Base-by-base conservation (phyloP, 257 asterid genomes). In the Knoxia roxburghii region DNA sequence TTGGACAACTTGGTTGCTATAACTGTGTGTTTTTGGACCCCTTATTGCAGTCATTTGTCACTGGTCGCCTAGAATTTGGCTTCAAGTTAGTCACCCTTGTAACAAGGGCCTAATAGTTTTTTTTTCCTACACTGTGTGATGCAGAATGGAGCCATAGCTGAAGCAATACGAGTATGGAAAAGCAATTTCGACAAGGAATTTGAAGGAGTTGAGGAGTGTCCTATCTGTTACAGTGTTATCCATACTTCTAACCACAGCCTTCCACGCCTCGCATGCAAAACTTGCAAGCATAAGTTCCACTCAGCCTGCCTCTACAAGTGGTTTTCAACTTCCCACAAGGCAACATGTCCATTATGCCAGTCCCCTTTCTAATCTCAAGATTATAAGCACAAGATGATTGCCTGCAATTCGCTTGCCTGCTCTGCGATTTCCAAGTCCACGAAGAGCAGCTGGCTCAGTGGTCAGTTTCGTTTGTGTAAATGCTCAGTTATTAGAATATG, bases 311-410 rank as follows among this genome's bases (percentile, higher is more conserved):
- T 94, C 26, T 88, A 88, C 67, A 94, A 94, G 83, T 94, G 99
- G 99, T 94, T 94, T 79, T 94, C 99, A n/a, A 94, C 99, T 70
- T 90, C 99, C 61, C 92, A 90, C 83, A 94, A 94, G 74, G 90
- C 99, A 30, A 90, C 92, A 56, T 94, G 99, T 69, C 99, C 99
- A 14, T 71, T 94, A 78, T 94, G 99, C 77, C 99, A 94, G 78
- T 90, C 97, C 73, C 97, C 99, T 53, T 94, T 94, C 75, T 90
- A 80, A 90, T 83, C 68, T 68, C 71, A 51, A 18, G 43, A 50
- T 50, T 61, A 24, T 14, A 46, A 57, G 24, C 50, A 57, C 18
- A 43, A 24, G 32, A 55, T 12, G 27, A 5, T n/a, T n/a, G n/a
- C 11, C 23, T 26, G 26, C 12, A 14, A 33, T 43, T 46, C 27